These are phyloP conservation scores for Alternaria sp. DNA, from an alignment of 2,329 filamentous ascomycete species.

Conservation along the genomic window DNA sequence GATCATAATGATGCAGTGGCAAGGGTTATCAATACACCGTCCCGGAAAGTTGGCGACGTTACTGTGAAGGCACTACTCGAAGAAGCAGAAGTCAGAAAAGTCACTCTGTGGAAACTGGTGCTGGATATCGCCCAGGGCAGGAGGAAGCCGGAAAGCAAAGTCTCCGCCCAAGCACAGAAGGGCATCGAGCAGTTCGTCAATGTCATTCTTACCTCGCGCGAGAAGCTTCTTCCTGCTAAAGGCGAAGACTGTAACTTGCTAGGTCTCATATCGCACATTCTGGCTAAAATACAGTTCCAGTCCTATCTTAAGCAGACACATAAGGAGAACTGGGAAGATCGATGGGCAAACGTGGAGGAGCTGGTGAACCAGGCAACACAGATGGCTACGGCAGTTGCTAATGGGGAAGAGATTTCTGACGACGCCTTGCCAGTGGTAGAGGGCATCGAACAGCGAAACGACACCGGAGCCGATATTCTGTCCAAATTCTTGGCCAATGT, in stretches of 20 bases:
- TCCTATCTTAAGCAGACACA: constrained; percentile 77
- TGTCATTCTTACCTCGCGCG: constrained; percentile 65
- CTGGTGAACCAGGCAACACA: constrained; percentile 82
- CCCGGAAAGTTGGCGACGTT: constrained; percentile 79
- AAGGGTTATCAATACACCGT: constrained; percentile 84
- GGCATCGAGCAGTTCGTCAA: constrained; percentile 67
- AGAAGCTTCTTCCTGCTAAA: constrained; percentile 61
- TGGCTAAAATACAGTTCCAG: constrained; percentile 74
- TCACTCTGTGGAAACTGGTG: constrained; percentile 80
- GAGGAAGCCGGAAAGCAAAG: constrained; percentile 60
- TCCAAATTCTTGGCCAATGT: constrained; percentile 89
- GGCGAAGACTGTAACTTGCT: constrained; percentile 50
- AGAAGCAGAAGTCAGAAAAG: constrained; percentile 74
- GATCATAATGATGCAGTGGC: constrained; percentile 86
- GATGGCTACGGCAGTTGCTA: constrained; percentile 61
- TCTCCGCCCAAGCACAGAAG: constrained; percentile 64
- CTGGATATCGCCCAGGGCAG: constrained; percentile 65
- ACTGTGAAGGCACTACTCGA: constrained; percentile 78
- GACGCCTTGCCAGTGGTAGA: constrained; percentile 72
- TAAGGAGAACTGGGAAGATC: constrained; percentile 68
- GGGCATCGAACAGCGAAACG: constrained; percentile 68
- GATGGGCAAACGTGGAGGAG: constrained; percentile 91
- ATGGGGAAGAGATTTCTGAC: constrained; percentile 52
- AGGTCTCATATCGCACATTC: constrained; percentile 64
- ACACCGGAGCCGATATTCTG: constrained; percentile 68